Conservation (phyloP, 2,329 filamentous ascomycete genomes). For the Penicillium sp. region DNA sequence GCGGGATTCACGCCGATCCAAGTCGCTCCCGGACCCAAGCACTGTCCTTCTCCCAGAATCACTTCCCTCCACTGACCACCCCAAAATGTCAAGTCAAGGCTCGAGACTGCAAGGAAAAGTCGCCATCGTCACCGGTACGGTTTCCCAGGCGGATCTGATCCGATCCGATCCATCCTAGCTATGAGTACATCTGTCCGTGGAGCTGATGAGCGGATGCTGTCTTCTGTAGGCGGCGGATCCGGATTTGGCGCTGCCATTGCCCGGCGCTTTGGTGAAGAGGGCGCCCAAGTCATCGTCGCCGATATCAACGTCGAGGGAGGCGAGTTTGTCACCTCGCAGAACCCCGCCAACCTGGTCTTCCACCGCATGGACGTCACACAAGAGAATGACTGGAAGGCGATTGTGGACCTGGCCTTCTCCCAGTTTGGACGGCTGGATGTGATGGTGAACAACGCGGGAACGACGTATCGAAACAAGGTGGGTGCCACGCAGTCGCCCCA, state of each 20-base stretch:
- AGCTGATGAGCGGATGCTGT: neutral
- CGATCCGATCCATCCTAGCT: neutral
- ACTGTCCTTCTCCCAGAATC: too few species aligned
- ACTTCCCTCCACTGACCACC: too few species aligned
- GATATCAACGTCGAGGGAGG: slow-evolving; percentile 42
- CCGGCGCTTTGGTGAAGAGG: slow-evolving; percentile 40
- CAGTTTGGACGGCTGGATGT: slow-evolving; percentile 41
- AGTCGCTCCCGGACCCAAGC: too few species aligned
- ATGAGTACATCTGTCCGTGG: neutral
- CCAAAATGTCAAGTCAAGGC: slow-evolving; percentile 23
- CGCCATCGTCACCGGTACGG: slow-evolving; percentile 45
- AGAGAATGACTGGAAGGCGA: slow-evolving; percentile 33
- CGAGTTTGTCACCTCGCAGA: slow-evolving; percentile 31
- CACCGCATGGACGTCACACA: slow-evolving; percentile 38
- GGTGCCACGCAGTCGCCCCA: neutral
- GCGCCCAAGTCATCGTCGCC: slow-evolving; percentile 42
- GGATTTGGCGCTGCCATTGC: slow-evolving; percentile 46
- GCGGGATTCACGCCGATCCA: too few species aligned
- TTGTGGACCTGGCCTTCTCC: slow-evolving; percentile 31
- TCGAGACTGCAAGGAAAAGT: slow-evolving; percentile 45
- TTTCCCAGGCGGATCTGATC: neutral
- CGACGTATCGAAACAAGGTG: slow-evolving; percentile 42
- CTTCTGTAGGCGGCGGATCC: slow-evolving; percentile 37
- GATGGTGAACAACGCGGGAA: slow-evolving; percentile 50
- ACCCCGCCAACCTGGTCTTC: slow-evolving; percentile 32